These are phyloP conservation scores for Eucommia ulmoides DNA, from an alignment of 257 asterid species.

Conservation along the genomic window DNA sequence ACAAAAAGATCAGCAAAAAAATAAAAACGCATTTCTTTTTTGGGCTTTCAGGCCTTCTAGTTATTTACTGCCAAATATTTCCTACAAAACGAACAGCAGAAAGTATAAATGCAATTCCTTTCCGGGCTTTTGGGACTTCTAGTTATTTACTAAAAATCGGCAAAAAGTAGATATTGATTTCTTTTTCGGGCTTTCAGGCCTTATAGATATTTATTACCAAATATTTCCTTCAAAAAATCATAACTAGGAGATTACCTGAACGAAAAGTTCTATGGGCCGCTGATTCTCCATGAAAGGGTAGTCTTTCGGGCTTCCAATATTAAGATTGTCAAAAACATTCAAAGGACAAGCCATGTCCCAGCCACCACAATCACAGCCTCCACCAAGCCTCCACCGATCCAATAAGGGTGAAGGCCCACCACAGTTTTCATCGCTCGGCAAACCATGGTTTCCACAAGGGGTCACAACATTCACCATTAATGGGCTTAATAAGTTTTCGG, in stretches of 20 bases:
- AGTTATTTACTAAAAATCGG: no score
- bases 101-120: no score
- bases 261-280: constrained; percentile 42
- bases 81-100: no score
- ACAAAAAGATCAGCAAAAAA: no score
- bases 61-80: no score
- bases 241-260: constrained; percentile 46
- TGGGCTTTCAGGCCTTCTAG: no score
- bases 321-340: constrained; percentile 35
- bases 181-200: no score
- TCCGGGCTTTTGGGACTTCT: no score
- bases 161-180: no score
- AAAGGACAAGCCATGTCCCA: constrained; percentile 98
- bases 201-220: no score
- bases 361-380: constrained; percentile 96
- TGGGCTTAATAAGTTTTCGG: constrained; percentile 4
- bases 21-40: no score
- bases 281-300: constrained; percentile 24
- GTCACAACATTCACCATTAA: constrained; percentile 62
- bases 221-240: no score
- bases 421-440: constrained; percentile 45
- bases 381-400: constrained; percentile 86
- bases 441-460: constrained; percentile 76
- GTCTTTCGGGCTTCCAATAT: constrained; percentile 23
- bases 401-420: constrained; percentile 65